Evolutionary conservation across 805 yeast species (phyloP).

Genomic region (Metschnikowia lochheadii): DNA sequence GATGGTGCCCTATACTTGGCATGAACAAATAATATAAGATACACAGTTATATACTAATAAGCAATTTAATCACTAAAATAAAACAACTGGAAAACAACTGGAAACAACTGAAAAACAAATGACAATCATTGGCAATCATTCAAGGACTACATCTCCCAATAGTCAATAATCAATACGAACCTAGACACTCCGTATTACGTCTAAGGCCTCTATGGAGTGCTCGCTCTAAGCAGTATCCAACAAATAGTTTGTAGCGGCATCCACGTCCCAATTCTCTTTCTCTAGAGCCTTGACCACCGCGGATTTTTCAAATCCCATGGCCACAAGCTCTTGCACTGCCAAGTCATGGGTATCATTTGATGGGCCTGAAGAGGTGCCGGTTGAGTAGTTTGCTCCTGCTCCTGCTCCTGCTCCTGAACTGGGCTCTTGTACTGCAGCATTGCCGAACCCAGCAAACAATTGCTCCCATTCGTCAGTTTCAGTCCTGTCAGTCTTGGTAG

Average conservation of each 20-base stretch:
- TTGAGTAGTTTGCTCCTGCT: background rate
- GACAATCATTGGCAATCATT: no score
- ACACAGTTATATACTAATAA: no score
- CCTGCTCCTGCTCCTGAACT: background rate
- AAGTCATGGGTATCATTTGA: conserved; percentile 35
- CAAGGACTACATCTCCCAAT: no score
- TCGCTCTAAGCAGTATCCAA: conserved; percentile 58
- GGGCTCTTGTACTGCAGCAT: conserved; percentile 20
- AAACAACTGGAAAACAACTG: no score
- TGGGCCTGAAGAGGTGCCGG: background rate
- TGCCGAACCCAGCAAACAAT: conserved; percentile 84
- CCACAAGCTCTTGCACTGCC: conserved; percentile 73
- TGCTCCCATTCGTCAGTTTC: conserved; percentile 88
- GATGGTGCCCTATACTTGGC: no score
- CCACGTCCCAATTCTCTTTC: conserved; percentile 68
- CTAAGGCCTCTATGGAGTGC: background rate
- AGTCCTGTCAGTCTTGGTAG: conserved; percentile 13
- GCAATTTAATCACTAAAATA: no score
- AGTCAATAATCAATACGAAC: no score
- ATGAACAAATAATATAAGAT: no score
- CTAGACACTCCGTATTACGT: background rate
- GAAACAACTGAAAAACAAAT: no score
- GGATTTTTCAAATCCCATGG: conserved; percentile 80
- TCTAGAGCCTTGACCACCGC: conserved; percentile 68
- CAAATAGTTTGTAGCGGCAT: conserved; percentile 81